Base-by-base conservation (phyloP, 352 stramenopile species). In the Globisporangium nagaii region DNA sequence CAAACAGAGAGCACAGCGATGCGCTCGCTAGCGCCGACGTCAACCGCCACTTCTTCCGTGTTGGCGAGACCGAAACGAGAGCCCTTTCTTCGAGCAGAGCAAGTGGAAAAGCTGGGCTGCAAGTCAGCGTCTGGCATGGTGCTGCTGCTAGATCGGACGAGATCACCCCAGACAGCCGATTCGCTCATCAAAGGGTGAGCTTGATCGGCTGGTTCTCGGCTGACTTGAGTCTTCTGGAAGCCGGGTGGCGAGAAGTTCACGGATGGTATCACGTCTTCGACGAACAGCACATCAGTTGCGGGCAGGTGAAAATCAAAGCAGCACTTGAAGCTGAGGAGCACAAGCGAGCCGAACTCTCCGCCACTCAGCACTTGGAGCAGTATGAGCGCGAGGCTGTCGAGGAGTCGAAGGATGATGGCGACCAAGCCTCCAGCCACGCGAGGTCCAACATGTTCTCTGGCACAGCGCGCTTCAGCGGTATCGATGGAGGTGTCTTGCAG, bases 221-320 rank as follows among this genome's bases (percentile, higher is more conserved):
- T 10, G 65, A 73, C 36, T 50, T 73, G 31, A 64, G 61, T 25
- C 36, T 73, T n/a, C 58, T 73, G 32, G 34, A 44, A 34, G 25
- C 44, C 28, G 49, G 65, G 6, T 70, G 57, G 65, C 27, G 39
- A 10, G 50, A 61, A 36, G 45, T 73, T 45, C 47, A 67, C 32
- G 65, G 62, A 8, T 73, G 65, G 65, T 73, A 73, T 47, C 65
- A 73, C 36, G 20, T 73, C 15, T 45, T 68, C 4, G 54, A 73
- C 41, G 32, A 32, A 11, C 43, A 61, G 13, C 47, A 63, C 24
- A 42, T 65, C 40, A 68, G 40, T 49, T 49, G 49, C 24, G 65
- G 58, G 2, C 65, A 73, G 42, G 48, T 70, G 30, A 70, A 73
- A 37, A 44, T 73, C 11, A 54, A 44, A 17, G 58, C 63, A 28